Conservation (phyloP, 257 asterid species). For the Primulina tabacum region DNA sequence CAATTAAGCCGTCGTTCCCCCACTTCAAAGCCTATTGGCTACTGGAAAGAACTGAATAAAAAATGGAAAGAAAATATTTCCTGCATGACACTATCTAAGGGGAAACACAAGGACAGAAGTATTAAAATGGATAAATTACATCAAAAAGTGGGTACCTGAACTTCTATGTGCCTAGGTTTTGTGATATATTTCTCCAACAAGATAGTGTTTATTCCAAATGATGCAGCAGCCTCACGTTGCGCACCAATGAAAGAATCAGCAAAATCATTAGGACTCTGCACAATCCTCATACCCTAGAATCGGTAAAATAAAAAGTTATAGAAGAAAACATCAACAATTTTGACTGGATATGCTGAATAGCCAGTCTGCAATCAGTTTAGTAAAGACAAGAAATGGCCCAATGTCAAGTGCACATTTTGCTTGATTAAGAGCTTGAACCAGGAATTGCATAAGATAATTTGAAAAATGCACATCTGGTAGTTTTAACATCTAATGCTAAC, state of each 20-base stretch:
- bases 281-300: conserved; percentile 95
- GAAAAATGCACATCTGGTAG: conserved; percentile 9
- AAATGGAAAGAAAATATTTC: conserved; percentile 12
- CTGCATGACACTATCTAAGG: neutral
- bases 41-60: neutral
- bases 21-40: conserved; percentile 10
- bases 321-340: conserved; percentile 9
- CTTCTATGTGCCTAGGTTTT: conserved; percentile 96
- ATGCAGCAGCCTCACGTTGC: conserved; percentile 99
- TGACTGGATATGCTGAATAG: conserved; percentile 21
- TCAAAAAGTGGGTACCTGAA: conserved; percentile 61
- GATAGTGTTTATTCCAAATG: conserved; percentile 85
- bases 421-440: neutral
- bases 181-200: conserved; percentile 94
- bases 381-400: conserved; percentile 16
- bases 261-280: conserved; percentile 74
- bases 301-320: conserved; percentile 27
- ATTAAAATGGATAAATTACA: conserved; percentile 21
- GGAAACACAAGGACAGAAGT: conserved; percentile 6
- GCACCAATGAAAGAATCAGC: conserved; percentile 87
- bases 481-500: conserved; percentile 15
- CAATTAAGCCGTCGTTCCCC: conserved; percentile 1
- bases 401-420: conserved; percentile 3
- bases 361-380: conserved; percentile 6
- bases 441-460: neutral